Evolutionary conservation across 2,329 filamentous ascomycete genomes (phyloP).

Genomic region (Apiospora pterosperma): DNA sequence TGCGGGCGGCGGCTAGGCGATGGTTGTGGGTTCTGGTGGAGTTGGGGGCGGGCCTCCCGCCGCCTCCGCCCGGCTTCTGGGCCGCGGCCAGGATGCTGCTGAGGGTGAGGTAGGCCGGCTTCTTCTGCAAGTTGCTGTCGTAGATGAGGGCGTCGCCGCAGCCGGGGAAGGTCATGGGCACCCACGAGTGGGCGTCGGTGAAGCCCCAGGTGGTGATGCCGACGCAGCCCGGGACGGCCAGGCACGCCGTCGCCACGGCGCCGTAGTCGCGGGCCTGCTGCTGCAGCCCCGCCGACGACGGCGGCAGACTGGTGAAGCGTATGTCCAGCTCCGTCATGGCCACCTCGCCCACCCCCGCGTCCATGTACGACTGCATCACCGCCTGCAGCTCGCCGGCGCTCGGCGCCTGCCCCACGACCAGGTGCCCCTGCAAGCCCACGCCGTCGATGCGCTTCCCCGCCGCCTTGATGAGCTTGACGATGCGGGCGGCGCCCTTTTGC

Average conservation of each 20-base stretch:
- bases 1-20: slow-evolving; percentile 5
- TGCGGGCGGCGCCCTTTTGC: slow-evolving; percentile 27
- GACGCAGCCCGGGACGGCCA: slow-evolving; percentile 24
- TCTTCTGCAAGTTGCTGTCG: slow-evolving; percentile 36
- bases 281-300: slow-evolving; percentile 22
- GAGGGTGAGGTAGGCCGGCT: slow-evolving; percentile 38
- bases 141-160: slow-evolving; percentile 38
- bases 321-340: slow-evolving; percentile 55
- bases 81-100: slow-evolving; percentile 32
- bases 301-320: slow-evolving; percentile 35
- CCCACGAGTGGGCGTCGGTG: slow-evolving; percentile 31
- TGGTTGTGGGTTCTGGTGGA: slow-evolving; percentile 6
- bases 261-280: slow-evolving; percentile 27
- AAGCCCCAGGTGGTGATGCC: slow-evolving; percentile 34
- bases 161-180: slow-evolving; percentile 37
- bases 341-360: slow-evolving; percentile 43
- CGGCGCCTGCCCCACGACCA: slow-evolving; percentile 40
- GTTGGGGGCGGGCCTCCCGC: too few species aligned
- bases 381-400: slow-evolving; percentile 33
- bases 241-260: slow-evolving; percentile 25
- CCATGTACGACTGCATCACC: slow-evolving; percentile 40
- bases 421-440: slow-evolving; percentile 49
- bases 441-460: slow-evolving; percentile 47
- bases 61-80: slow-evolving; percentile 11
- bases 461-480: slow-evolving; percentile 31